Conservation (phyloP, 1,284 basidiomycete genomes). For the Bondarzewia mesenterica region DNA sequence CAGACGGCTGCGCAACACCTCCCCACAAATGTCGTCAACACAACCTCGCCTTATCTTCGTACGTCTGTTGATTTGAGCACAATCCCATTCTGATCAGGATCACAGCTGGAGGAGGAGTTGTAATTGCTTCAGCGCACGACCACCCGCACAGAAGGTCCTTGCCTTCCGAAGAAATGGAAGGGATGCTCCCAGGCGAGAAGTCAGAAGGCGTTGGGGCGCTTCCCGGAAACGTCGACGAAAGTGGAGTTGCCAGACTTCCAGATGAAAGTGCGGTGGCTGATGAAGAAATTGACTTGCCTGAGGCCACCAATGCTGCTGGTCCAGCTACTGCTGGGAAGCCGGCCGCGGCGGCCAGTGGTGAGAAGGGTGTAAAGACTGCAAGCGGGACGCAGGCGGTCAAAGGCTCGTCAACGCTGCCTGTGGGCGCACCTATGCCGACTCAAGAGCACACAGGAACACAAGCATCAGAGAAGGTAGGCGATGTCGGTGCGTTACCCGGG, state of each 20-base stretch:
- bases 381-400: no score
- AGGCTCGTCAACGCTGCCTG: no score
- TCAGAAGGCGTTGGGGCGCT: conserved; percentile 30
- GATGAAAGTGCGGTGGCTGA: conserved; percentile 21
- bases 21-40: conserved; percentile 18
- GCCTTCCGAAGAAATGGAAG: conserved; percentile 20
- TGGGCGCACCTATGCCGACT: no score
- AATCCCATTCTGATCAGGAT: not conserved
- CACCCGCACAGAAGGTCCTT: conserved; percentile 12
- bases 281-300: no score
- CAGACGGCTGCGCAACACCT: conserved; percentile 20
- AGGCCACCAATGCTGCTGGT: no score
- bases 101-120: not conserved
- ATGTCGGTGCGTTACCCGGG: no score
- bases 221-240: conserved; percentile 27
- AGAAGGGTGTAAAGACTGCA: no score
- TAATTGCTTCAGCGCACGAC: conserved; percentile 2
- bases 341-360: no score
- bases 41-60: conserved; percentile 22
- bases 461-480: no score
- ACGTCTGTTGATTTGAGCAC: conserved; percentile 5
- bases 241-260: conserved; percentile 31
- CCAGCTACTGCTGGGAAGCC: no score
- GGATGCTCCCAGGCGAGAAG: conserved; percentile 19
- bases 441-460: no score